Conservation (phyloP, 495 filamentous ascomycete species). For the Trichoderma virens region DNA sequence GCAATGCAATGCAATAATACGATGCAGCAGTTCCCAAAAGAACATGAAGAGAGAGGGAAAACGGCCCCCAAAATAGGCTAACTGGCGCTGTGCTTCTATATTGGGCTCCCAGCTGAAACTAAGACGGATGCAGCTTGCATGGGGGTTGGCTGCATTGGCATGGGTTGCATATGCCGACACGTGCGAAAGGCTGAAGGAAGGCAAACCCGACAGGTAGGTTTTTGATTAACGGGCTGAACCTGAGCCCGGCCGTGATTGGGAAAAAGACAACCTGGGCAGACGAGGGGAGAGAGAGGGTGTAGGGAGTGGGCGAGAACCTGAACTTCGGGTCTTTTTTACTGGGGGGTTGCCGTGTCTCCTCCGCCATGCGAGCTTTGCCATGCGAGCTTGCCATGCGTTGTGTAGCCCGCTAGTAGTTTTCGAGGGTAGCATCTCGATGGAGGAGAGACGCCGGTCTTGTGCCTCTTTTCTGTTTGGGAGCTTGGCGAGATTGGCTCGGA, state of each 20-base stretch:
- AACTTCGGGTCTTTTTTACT: not conserved
- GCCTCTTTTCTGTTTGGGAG: not conserved
- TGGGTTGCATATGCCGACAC: not conserved
- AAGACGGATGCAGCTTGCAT: not conserved
- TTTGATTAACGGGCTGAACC: not conserved
- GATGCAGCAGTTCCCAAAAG: too few relatives aligned
- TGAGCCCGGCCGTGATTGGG: too few relatives aligned
- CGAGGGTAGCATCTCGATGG: not conserved
- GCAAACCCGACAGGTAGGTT: not conserved
- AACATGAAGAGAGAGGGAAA: not conserved
- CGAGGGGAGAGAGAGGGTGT: too few relatives aligned
- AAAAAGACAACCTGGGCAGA: too few relatives aligned
- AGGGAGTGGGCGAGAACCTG: too few relatives aligned
- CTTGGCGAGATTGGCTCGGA: not conserved
- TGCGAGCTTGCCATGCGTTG: not conserved
- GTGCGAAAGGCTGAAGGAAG: conserved; percentile 2
- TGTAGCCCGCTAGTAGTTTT: not conserved
- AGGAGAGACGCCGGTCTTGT: not conserved
- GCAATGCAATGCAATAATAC: too few relatives aligned
- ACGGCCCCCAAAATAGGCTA: not conserved
- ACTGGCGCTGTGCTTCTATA: not conserved
- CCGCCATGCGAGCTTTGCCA: not conserved
- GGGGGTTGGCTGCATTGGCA: not conserved
- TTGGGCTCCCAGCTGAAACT: not conserved
- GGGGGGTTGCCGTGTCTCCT: too few relatives aligned